Percentiles rank a stretch among this genome's conserved stretches.
Evolutionary conservation across 1,284 basidiomycete genomes (phyloP).

Genomic region (Trichosporon ovoides): DNA sequence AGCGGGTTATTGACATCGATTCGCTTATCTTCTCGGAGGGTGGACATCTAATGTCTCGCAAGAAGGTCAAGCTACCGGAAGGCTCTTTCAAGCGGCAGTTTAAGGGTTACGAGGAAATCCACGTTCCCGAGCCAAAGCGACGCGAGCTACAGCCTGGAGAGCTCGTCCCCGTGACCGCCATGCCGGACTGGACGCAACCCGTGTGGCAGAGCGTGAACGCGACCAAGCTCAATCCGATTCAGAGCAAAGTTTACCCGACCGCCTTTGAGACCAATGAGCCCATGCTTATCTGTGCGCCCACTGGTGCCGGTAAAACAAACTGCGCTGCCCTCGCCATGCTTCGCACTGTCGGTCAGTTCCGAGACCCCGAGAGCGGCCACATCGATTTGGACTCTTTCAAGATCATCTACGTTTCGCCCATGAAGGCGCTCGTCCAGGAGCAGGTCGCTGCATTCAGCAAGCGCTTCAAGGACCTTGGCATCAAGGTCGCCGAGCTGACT

Average conservation of each 20-base stretch:
- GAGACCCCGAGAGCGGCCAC: slow-evolving; percentile 72
- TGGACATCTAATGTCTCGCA: slow-evolving; percentile 95
- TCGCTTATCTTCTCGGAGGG: slow-evolving; percentile 94
- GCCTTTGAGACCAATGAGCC: slow-evolving; percentile 95
- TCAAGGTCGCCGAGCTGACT: slow-evolving; percentile 91
- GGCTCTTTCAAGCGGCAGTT: slow-evolving; percentile 95
- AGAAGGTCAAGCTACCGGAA: slow-evolving; percentile 94
- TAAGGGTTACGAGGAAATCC: slow-evolving; percentile 98
- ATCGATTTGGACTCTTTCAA: slow-evolving; percentile 92
- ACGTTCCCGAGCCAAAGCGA: slow-evolving; percentile 89
- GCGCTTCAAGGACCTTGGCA: slow-evolving; percentile 74
- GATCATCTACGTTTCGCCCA: slow-evolving; percentile 96
- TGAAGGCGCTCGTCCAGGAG: slow-evolving; percentile 97
- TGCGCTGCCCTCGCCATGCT: slow-evolving; percentile 93
- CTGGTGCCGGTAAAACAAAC: slow-evolving; percentile 99
- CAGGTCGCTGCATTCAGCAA: slow-evolving; percentile 89
- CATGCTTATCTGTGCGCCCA: slow-evolving; percentile 92
- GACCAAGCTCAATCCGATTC: slow-evolving; percentile 73
- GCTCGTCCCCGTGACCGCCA: slow-evolving; percentile 67
- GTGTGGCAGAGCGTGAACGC: slow-evolving; percentile 63
- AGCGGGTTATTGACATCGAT: slow-evolving; percentile 82
- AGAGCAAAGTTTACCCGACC: slow-evolving; percentile 84
- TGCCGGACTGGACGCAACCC: slow-evolving; percentile 82
- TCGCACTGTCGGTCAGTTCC: slow-evolving; percentile 77
- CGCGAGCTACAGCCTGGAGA: slow-evolving; percentile 59